Base-by-base conservation (phyloP, 164 flowering plant species). In the Protea cynaroides region DNA sequence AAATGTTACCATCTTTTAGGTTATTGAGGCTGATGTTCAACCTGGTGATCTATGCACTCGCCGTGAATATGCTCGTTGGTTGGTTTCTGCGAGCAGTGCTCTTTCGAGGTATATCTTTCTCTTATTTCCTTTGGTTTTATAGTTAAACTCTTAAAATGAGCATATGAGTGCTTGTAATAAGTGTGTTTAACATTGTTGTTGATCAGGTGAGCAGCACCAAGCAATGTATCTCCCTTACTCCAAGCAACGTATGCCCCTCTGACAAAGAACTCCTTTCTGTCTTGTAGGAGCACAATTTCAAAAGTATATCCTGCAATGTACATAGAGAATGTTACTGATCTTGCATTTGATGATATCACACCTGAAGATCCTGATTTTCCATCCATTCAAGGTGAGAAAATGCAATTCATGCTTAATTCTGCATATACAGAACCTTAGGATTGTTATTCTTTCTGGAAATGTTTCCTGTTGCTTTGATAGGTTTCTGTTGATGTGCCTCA, bases 291-390 rank as follows among this genome's bases (percentile, higher is more conserved):
- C 61, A 70, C 89, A 49, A 68, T 77, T 55, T 89, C 97, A 51
- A 94, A 94, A 81, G 96, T 94, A 68, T 92, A 94, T 80, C 99
- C 99, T 43, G 99, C 99, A 51, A 94, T 94, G 99, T 94, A 86
- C 66, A 89, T 94, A 58, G 99, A 88, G 72, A 85, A 89, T 78
- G 80, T 87, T 25, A 82, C 94, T 25, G 99, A 92, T 62, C 97
- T 94, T 69, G 99, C 99, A 46, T 94, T 88, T 86, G 97, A 94
- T 79, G 99, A 91, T 74, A 79, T 94, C 65, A 81, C 90, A 50
- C 94, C 97, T 44, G 83, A 85, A 63, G 99, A 94, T 68, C 99
- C 97, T 57, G 99, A 94, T 67, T 94, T 91, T 72, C 59, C 90
- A 69, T 85, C 82, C 62, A 94, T 94, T 81, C 99, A 94, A 87